Evolutionary conservation across 2,329 filamentous ascomycete species (phyloP).

Genomic region (Claviceps purpurea): DNA sequence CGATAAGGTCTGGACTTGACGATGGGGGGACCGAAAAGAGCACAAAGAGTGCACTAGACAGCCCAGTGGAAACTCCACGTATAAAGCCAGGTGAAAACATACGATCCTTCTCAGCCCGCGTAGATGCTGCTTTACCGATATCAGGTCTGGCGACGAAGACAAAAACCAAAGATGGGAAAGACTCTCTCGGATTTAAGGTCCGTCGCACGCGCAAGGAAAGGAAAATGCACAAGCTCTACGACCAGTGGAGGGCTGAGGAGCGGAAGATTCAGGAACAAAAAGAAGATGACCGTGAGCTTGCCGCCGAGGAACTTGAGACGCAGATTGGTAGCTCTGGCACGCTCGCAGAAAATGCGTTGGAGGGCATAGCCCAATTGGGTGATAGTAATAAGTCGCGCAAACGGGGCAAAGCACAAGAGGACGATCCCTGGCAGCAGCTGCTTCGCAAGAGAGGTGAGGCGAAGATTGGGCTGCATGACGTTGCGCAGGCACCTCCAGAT

Average conservation of each 20-base stretch:
- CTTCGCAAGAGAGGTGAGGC: constrained; percentile 50
- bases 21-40: constrained; percentile 38
- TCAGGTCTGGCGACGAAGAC: constrained; percentile 53
- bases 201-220: constrained; percentile 72
- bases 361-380: constrained; percentile 28
- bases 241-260: constrained; percentile 61
- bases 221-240: constrained; percentile 67
- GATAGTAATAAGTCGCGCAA: constrained; percentile 15
- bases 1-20: constrained; percentile 51
- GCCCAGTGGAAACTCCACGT: constrained; percentile 35
- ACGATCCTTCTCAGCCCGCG: constrained; percentile 67
- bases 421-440: constrained; percentile 66
- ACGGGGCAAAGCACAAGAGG: constrained; percentile 38
- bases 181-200: constrained; percentile 51
- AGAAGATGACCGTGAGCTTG: constrained; percentile 51
- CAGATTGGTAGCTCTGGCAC: constrained; percentile 41
- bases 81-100: constrained; percentile 77
- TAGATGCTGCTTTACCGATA: constrained; percentile 73
- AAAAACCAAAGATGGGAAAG: constrained; percentile 42
- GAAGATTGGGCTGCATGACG: constrained; percentile 37
- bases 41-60: constrained; percentile 10
- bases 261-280: constrained; percentile 47
- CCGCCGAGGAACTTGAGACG: constrained; percentile 49
- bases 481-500: constrained; percentile 64
- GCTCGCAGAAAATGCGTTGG: constrained; percentile 19